Evolutionary conservation across 345 rosid species (phyloP).

Genomic region (Trapa incisa): DNA sequence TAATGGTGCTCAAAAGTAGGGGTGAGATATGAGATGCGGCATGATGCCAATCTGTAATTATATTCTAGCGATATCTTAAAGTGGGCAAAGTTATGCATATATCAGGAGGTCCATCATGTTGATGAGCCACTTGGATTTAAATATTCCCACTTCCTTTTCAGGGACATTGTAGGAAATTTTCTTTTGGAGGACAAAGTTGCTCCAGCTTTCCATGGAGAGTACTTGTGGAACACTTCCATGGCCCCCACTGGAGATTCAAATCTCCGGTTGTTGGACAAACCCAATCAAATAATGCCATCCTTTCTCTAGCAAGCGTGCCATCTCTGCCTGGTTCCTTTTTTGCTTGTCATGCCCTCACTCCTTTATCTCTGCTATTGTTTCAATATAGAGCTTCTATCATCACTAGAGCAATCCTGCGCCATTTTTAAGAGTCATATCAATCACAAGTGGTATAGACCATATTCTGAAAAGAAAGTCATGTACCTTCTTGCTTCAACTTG

Average conservation of each 20-base stretch:
- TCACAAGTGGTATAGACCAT: too few relatives aligned
- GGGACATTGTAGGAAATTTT: neutral
- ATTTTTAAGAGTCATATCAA: too few relatives aligned
- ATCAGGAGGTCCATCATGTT: slow-evolving; percentile 9
- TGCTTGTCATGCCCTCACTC: too few relatives aligned
- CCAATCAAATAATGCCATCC: neutral
- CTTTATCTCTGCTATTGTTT: too few relatives aligned
- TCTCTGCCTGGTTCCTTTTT: neutral
- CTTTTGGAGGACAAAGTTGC: neutral
- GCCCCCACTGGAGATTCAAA: neutral
- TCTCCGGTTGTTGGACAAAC: neutral
- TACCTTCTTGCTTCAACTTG: too few relatives aligned
- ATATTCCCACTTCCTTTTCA: neutral
- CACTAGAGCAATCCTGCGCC: too few relatives aligned
- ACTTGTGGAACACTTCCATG: neutral
- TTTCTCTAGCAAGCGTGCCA: neutral
- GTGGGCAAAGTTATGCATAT: slow-evolving; percentile 23
- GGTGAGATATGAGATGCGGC: slow-evolving; percentile 13
- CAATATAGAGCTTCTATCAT: too few relatives aligned
- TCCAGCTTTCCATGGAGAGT: neutral
- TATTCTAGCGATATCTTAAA: slow-evolving; percentile 8
- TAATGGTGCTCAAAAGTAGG: slow-evolving; percentile 27
- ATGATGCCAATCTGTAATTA: slow-evolving; percentile 16
- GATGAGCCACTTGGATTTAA: slow-evolving; percentile 16
- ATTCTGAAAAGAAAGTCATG: too few relatives aligned